phyloP scores from a whole-genome alignment of 1,139 yeast species.

The Geotrichum phurueaensis region DNA sequence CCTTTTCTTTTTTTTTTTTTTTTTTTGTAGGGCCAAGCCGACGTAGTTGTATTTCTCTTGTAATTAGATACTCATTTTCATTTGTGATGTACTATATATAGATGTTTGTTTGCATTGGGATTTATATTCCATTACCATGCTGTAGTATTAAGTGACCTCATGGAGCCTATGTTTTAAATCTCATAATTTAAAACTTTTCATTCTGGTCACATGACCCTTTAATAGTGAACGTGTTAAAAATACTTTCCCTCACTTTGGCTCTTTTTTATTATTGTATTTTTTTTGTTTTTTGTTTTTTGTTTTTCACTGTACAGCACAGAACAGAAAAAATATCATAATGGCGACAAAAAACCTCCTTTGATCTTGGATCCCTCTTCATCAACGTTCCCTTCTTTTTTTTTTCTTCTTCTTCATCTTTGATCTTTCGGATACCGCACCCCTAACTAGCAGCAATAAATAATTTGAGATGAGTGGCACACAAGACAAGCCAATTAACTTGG shows the following conservation, averaged over 20 bases:
- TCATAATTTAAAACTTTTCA: background rate
- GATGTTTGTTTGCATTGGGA: background rate
- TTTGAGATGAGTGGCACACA: conserved; percentile 15
- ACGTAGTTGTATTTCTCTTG: too few species aligned
- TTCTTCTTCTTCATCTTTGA: background rate
- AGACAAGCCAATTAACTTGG: conserved; percentile 12
- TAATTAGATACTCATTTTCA: too few species aligned
- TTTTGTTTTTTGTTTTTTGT: background rate
- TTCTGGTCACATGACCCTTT: background rate
- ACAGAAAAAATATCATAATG: too few species aligned
- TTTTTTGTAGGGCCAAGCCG: too few species aligned
- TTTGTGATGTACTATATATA: too few species aligned
- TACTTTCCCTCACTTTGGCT: background rate
- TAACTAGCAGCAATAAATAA: background rate
- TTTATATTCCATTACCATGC: background rate
- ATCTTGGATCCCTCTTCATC: too few species aligned
- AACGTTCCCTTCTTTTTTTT: background rate
- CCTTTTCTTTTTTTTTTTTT: too few species aligned
- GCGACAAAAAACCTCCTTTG: too few species aligned
- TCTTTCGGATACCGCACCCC: background rate
- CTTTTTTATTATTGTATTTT: too few species aligned
- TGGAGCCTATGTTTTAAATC: background rate
- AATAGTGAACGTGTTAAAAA: background rate
- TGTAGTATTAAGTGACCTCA: too few species aligned
- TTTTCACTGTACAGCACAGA: too few species aligned